Percentiles rank a stretch among this genome's conserved stretches.
These are phyloP conservation scores for Ambrosiella cleistominuta DNA, from an alignment of 2,329 filamentous ascomycete species.

Conservation along the genomic window DNA sequence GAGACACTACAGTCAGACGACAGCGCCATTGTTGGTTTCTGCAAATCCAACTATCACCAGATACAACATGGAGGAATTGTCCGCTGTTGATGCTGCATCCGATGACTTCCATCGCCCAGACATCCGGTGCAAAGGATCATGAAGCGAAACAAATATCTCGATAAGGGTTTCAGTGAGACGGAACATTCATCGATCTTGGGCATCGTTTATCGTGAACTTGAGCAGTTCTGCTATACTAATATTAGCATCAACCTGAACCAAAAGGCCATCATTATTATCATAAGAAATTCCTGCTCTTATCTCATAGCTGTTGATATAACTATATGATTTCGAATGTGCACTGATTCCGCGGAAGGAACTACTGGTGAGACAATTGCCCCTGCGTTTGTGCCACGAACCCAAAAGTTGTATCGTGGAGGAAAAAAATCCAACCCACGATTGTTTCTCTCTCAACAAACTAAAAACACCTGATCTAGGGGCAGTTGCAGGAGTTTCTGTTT, in stretches of 20 bases:
- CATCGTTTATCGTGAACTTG: neutral
- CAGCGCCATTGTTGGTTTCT: too few relatives aligned
- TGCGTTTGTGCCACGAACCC: neutral
- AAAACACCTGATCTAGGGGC: too few relatives aligned
- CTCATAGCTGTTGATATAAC: neutral
- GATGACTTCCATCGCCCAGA: neutral
- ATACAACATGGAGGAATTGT: too few relatives aligned
- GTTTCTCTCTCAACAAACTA: too few relatives aligned
- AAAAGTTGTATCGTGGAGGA: too few relatives aligned
- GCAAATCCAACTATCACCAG: too few relatives aligned
- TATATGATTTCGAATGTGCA: neutral
- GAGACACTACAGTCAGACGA: neutral
- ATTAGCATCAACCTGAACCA: neutral
- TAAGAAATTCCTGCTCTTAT: too few relatives aligned
- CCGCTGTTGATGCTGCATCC: too few relatives aligned
- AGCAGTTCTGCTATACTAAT: neutral
- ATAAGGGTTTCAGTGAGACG: neutral
- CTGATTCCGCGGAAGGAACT: neutral
- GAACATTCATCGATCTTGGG: neutral
- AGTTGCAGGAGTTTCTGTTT: neutral
- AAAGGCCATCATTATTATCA: too few relatives aligned
- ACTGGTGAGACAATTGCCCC: neutral
- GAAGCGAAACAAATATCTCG: neutral
- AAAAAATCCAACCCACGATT: too few relatives aligned
- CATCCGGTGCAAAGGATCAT: neutral